phyloP scores from a whole-genome alignment of 768 basidiomycete genomes.

The Psilocybe subaeruginosa region DNA sequence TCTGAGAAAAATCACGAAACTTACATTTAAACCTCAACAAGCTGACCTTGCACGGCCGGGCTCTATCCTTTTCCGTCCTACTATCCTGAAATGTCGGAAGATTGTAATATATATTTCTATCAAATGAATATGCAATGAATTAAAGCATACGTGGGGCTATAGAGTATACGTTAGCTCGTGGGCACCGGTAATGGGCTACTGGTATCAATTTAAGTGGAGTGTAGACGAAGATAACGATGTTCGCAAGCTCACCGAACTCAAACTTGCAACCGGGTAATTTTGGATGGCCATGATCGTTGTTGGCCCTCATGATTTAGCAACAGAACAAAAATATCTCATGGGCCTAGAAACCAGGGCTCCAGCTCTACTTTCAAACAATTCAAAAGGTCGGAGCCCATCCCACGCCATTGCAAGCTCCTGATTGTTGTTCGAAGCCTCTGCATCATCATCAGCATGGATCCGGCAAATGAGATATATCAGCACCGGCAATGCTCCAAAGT shows the following conservation, averaged over 20 bases:
- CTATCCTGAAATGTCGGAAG: conserved; percentile 1
- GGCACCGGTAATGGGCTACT: not conserved
- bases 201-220: not conserved
- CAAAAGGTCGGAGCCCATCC: not conserved
- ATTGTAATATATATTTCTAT: not conserved
- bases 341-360: conserved; percentile 2
- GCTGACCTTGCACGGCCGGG: not conserved
- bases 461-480: conserved; percentile 4
- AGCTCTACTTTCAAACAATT: not conserved
- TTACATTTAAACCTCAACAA: not conserved
- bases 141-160: not conserved
- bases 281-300: not conserved
- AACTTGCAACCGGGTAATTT: not conserved
- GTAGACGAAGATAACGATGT: not conserved
- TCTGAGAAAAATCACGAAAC: not conserved
- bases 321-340: not conserved
- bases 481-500: not conserved
- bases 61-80: not conserved
- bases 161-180: not conserved
- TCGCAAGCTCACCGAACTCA: not conserved
- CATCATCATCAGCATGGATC: not conserved
- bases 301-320: not conserved
- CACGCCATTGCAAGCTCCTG: not conserved
- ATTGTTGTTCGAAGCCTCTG: no score
- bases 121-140: not conserved